A percentile compares a stretch with the other conserved stretches of the same genome.
Conservation (phyloP, 1,284 basidiomycete species). For the Marasmius tenuissimus region DNA sequence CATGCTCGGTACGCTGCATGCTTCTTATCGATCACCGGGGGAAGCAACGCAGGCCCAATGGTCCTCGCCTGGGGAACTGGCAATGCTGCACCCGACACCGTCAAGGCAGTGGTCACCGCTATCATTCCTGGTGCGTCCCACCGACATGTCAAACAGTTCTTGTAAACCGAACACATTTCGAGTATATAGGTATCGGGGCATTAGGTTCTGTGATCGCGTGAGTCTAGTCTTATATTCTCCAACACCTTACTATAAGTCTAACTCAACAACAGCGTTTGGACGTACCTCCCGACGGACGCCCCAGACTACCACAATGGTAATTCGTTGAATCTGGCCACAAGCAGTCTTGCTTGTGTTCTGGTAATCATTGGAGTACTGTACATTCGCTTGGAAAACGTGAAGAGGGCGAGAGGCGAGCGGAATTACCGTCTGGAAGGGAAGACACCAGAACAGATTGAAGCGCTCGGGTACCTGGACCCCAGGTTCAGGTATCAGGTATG, state of each 20-base stretch:
- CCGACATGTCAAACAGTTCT: not conserved
- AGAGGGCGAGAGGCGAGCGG: constrained; percentile 38
- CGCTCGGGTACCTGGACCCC: constrained; percentile 44
- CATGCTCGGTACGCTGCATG: constrained; percentile 43
- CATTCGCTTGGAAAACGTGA: constrained; percentile 38
- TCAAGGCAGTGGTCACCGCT: constrained; percentile 38
- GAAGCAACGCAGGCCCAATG: constrained; percentile 33
- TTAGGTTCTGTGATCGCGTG: constrained; percentile 42
- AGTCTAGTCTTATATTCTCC: constrained; percentile 10
- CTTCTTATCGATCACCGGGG: constrained; percentile 36
- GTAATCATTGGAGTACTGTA: constrained; percentile 32
- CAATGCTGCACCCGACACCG: constrained; percentile 42
- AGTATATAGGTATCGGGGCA: constrained; percentile 30
- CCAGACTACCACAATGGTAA: constrained; percentile 46
- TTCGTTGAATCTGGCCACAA: constrained; percentile 40
- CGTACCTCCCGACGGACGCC: constrained; percentile 37
- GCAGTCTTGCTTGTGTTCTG: constrained; percentile 28
- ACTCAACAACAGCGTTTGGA: constrained; percentile 31
- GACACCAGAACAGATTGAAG: constrained; percentile 32
- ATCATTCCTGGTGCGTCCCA: constrained; percentile 32
- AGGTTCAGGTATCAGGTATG: constrained; percentile 40
- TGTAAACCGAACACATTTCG: not conserved
- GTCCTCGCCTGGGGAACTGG: constrained; percentile 40
- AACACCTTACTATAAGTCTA: not conserved
- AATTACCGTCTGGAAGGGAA: constrained; percentile 38